Percentiles rank a stretch among this genome's conserved stretches.
Conservation (phyloP, 345 rosid species). For the Bretschneidera sinensis region DNA sequence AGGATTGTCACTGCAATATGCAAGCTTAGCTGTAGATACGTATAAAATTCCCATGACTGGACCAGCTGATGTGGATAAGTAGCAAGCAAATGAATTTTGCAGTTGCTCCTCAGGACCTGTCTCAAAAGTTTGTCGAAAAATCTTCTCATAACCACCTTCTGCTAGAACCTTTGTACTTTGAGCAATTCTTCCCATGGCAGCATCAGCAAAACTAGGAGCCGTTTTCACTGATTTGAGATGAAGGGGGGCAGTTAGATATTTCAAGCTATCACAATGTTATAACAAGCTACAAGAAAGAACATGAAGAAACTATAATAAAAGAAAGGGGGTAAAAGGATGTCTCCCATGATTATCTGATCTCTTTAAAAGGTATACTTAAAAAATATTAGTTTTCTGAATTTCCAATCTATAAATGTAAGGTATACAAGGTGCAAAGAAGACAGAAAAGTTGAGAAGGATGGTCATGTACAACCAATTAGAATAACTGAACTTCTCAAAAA, state of each 20-base stretch:
- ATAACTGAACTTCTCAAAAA: too few species aligned
- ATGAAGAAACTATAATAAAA: too few species aligned
- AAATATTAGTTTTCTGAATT: too few species aligned
- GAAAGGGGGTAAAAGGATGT: too few species aligned
- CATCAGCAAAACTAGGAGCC: constrained; percentile 74
- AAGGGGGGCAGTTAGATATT: not conserved
- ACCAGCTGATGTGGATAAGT: constrained; percentile 79
- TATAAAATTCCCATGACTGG: constrained; percentile 80
- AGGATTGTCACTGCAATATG: constrained; percentile 70
- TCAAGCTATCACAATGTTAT: not conserved
- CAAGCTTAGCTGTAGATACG: constrained; percentile 62
- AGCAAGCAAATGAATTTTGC: constrained; percentile 61
- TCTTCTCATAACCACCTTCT: constrained; percentile 80
- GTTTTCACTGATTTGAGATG: constrained; percentile 52
- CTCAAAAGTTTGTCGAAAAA: constrained; percentile 68
- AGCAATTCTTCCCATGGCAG: constrained; percentile 82
- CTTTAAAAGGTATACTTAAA: too few species aligned
- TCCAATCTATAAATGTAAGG: too few species aligned
- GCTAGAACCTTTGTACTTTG: constrained; percentile 75
- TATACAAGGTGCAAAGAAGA: too few species aligned
- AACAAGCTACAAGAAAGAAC: too few species aligned
- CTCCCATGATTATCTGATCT: too few species aligned
- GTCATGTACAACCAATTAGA: too few species aligned
- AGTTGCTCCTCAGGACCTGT: constrained; percentile 67
- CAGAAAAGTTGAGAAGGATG: too few species aligned